Evolutionary conservation across 305 asterid genomes (phyloP).

Genomic region (Withania somnifera): DNA sequence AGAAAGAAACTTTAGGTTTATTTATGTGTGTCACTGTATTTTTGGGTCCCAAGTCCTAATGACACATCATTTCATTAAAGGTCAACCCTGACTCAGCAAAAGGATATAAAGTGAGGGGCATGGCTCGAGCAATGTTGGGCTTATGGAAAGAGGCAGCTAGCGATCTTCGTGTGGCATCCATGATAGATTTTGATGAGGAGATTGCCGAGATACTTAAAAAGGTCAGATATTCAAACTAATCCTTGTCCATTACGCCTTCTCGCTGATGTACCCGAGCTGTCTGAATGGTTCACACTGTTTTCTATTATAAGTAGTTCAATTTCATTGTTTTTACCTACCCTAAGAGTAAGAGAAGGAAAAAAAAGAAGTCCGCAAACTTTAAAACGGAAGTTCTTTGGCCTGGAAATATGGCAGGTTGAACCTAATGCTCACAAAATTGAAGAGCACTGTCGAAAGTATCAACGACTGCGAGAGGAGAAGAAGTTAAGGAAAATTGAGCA

Average conservation of each 20-base stretch:
- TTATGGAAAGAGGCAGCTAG: conserved; percentile 77
- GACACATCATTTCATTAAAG: conserved; percentile 20
- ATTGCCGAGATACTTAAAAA: conserved; percentile 43
- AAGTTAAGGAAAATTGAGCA: conserved; percentile 32
- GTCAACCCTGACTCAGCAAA: conserved; percentile 72
- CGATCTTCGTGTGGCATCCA: conserved; percentile 69
- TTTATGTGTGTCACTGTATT: neutral
- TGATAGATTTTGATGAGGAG: conserved; percentile 68
- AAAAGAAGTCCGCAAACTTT: neutral
- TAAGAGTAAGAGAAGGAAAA: neutral
- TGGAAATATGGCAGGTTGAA: conserved; percentile 44
- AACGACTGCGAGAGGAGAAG: conserved; percentile 42
- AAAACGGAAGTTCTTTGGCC: neutral
- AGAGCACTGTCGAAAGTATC: conserved; percentile 66
- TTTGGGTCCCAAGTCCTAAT: neutral
- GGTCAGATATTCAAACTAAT: conserved; percentile 18
- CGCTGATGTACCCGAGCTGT: neutral
- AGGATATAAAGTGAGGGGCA: conserved; percentile 80
- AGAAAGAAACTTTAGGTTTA: neutral
- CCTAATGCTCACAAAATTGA: conserved; percentile 56
- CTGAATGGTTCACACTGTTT: neutral
- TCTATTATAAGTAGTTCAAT: neutral
- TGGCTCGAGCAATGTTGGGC: conserved; percentile 73
- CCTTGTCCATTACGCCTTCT: neutral
- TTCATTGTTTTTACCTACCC: neutral